Evolutionary conservation across 176 grass and related monocot species (phyloP).

Genomic region (Carex myosuroides): DNA sequence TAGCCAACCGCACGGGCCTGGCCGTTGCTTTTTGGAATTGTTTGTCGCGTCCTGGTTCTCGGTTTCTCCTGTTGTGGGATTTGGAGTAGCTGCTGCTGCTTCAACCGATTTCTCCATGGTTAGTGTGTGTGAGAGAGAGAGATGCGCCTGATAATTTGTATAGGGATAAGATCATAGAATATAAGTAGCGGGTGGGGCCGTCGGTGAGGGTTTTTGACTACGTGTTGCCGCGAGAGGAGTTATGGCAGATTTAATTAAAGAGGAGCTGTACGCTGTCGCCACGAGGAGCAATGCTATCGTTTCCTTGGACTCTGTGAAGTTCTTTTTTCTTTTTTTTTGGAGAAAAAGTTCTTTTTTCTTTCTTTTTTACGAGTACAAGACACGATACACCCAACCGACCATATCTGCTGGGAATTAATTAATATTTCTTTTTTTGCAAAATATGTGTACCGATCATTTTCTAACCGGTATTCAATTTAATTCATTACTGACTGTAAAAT

Average conservation of each 20-base stretch:
- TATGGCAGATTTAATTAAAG: not conserved
- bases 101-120: not conserved
- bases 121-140: not conserved
- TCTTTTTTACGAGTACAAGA: too few species aligned
- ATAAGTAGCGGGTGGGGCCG: not conserved
- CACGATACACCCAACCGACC: too few species aligned
- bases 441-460: too few species aligned
- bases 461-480: too few species aligned
- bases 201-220: not conserved
- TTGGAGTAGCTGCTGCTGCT: not conserved
- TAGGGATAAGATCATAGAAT: not conserved
- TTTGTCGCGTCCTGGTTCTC: not conserved
- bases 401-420: too few species aligned
- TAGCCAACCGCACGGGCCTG: constrained; percentile 46
- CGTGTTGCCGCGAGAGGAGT: not conserved
- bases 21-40: constrained; percentile 54
- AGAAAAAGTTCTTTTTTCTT: too few species aligned
- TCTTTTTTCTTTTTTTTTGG: too few species aligned
- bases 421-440: too few species aligned
- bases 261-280: not conserved
- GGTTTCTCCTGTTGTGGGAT: not conserved
- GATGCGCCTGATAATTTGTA: not conserved
- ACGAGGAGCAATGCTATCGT: not conserved
- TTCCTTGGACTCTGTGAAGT: too few species aligned
- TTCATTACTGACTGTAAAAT: too few species aligned